These are phyloP conservation scores for Colletotrichum sp. DNA, from an alignment of 2,329 filamentous ascomycete species.

Conservation along the genomic window DNA sequence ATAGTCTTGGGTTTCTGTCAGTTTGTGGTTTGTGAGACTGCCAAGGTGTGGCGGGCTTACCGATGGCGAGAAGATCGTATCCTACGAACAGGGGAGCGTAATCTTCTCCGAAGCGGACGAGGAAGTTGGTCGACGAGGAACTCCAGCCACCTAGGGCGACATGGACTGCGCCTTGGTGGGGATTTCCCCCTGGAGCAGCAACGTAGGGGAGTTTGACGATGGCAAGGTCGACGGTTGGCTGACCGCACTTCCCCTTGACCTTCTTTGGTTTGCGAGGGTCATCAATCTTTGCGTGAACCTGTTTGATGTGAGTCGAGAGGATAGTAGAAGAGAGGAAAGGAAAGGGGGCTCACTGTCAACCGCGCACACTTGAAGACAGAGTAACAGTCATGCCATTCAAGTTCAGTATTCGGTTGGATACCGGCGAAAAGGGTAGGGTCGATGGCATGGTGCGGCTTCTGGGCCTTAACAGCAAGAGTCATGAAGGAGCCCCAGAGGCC, in stretches of 20 bases:
- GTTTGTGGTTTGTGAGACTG: background rate
- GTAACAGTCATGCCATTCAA: slow-evolving; percentile 4
- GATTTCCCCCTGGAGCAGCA: background rate
- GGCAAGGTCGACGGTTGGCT: background rate
- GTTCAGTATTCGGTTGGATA: background rate
- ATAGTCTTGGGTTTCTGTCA: background rate
- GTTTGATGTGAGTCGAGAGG: background rate
- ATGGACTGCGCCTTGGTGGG: background rate
- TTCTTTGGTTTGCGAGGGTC: background rate
- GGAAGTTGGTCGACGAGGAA: slow-evolving; percentile 4
- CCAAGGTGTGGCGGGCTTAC: background rate
- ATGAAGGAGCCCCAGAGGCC: background rate
- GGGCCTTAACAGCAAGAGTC: background rate
- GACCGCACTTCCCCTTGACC: background rate
- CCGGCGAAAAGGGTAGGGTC: background rate
- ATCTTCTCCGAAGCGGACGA: slow-evolving; percentile 1
- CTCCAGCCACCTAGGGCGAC: slow-evolving; percentile 2
- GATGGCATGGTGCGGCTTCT: background rate
- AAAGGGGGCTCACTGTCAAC: background rate
- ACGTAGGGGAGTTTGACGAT: slow-evolving; percentile 4
- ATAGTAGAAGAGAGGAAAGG: background rate
- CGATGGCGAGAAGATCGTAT: slow-evolving; percentile 5
- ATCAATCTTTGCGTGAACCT: background rate
- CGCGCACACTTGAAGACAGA: background rate
- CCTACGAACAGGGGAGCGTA: background rate